A percentile compares a stretch with the other conserved stretches of the same genome.
Evolutionary conservation across 2,329 filamentous ascomycete species (phyloP).

Genomic region (Penicillium sp.): DNA sequence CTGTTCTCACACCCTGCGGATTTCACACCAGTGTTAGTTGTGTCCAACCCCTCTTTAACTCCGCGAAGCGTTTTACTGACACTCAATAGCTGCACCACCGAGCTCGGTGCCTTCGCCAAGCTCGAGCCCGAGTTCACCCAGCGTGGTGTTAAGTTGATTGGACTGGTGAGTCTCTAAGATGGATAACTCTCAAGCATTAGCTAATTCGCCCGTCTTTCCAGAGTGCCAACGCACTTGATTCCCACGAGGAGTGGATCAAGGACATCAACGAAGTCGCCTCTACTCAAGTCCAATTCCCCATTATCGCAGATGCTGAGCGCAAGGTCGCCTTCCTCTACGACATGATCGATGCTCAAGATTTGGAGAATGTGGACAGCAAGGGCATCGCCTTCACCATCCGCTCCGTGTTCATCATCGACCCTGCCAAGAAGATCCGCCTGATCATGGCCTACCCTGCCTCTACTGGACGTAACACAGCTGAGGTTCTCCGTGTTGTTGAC

Average conservation of each 20-base stretch:
- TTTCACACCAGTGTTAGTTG: slow-evolving; percentile 65
- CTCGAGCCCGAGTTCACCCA: slow-evolving; percentile 86
- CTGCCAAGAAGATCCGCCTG: slow-evolving; percentile 86
- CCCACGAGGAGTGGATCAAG: slow-evolving; percentile 82
- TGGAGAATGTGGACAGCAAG: slow-evolving; percentile 77
- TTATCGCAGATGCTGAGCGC: slow-evolving; percentile 78
- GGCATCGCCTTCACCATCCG: slow-evolving; percentile 81
- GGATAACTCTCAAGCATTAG: background rate
- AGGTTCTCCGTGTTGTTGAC: slow-evolving; percentile 76
- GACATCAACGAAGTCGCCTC: slow-evolving; percentile 76
- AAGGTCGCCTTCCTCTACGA: slow-evolving; percentile 75
- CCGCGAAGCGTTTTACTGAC: background rate
- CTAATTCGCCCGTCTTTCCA: slow-evolving; percentile 18
- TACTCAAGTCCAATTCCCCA: slow-evolving; percentile 71
- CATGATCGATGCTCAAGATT: slow-evolving; percentile 81
- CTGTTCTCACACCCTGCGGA: slow-evolving; percentile 73
- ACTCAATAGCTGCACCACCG: slow-evolving; percentile 70
- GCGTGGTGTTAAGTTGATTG: slow-evolving; percentile 87
- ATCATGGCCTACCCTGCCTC: slow-evolving; percentile 91
- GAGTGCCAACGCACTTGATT: slow-evolving; percentile 76
- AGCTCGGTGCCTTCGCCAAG: slow-evolving; percentile 91
- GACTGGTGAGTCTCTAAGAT: slow-evolving; percentile 53
- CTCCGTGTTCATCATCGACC: slow-evolving; percentile 92
- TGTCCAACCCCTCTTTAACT: background rate
- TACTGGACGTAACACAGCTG: slow-evolving; percentile 78